Base-by-base conservation (phyloP, 192 early-diverging fungal species). In the Paraglomus occultum region DNA sequence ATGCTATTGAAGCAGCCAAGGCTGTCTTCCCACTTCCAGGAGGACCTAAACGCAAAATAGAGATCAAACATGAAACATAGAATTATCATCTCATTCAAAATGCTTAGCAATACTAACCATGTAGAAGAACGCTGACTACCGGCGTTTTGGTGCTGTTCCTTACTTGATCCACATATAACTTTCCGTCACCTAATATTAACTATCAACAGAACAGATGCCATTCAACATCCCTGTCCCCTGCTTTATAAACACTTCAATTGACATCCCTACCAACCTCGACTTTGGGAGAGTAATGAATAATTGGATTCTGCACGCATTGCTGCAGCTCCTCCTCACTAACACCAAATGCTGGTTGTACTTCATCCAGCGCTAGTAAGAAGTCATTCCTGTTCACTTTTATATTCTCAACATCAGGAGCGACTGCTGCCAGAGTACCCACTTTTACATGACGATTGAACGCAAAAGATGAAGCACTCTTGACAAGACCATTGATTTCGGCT, bases 361-460 rank as follows among this genome's bases (percentile, higher is more conserved):
- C 97, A 2, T 95, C 89, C 20, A 99, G 79, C 8, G 95, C 93
- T 40, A 82, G 79, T 44, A 95, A 58, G 76, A 99, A 98, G 77
- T 99, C 95, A 12, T 88, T 85, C 45, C 89, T 79, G 39, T 83
- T 80, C 12, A 99, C 87, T 81, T 92, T 92, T 81, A 99, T 89
- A 53, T 93, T 87, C 6, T 94, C 91, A 17, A 93, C 84, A 77
- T 99, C 95, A 57, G 87, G 83, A 12, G 90, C 77, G 1, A 97
- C 88, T 17, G 86, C 86, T 17, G 92, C 95, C 23, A 89, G 77
- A 9, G 86, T 88, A n/a, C 91, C 95, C 51, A 95, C 91, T 76
- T 95, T 94, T 74, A 99, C 88, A 73, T 99, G 95, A 46, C 97
- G 85, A 73, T 92, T 96, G 76, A 99, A 95, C 4, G 97, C 92